A percentile compares a stretch with the other conserved stretches of the same genome.
Conservation (phyloP, 73 alveolate genomes). For the Diophrys sp. region DNA sequence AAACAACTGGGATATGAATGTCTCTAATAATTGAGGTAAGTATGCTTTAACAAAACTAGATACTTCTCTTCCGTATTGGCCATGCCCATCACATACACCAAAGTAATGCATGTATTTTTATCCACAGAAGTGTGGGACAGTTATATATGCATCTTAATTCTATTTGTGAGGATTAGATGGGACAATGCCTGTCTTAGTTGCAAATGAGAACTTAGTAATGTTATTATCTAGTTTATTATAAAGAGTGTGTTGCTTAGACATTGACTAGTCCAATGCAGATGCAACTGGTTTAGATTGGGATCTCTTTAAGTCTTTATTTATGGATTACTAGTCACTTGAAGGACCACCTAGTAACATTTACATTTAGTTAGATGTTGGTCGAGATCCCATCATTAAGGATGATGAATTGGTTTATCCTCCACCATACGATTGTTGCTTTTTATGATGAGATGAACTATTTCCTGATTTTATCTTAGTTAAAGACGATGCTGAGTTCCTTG, state of each 20-base stretch:
- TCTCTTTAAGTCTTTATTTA: background rate
- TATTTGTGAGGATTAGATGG: conserved; percentile 38
- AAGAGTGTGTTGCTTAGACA: background rate
- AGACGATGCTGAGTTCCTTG: background rate
- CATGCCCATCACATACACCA: conserved; percentile 92
- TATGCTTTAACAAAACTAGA: conserved; percentile 42
- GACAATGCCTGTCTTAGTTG: conserved; percentile 55
- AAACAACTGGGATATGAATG: background rate
- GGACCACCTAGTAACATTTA: background rate
- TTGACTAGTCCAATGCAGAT: background rate
- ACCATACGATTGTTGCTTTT: background rate
- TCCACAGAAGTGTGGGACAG: conserved; percentile 46
- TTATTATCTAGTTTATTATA: conserved; percentile 12
- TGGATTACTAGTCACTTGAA: background rate
- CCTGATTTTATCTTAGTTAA: background rate
- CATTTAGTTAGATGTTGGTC: background rate
- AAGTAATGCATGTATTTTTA: conserved; percentile 44
- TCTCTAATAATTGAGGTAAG: background rate
- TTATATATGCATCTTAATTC: conserved; percentile 56
- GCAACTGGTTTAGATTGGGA: background rate
- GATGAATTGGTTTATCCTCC: background rate
- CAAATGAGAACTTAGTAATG: conserved; percentile 56
- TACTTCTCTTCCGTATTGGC: conserved; percentile 74
- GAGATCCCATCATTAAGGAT: background rate
- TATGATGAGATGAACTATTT: background rate